phyloP scores from a whole-genome alignment of 2,329 filamentous ascomycete species.

The Monosporascus sp. region DNA sequence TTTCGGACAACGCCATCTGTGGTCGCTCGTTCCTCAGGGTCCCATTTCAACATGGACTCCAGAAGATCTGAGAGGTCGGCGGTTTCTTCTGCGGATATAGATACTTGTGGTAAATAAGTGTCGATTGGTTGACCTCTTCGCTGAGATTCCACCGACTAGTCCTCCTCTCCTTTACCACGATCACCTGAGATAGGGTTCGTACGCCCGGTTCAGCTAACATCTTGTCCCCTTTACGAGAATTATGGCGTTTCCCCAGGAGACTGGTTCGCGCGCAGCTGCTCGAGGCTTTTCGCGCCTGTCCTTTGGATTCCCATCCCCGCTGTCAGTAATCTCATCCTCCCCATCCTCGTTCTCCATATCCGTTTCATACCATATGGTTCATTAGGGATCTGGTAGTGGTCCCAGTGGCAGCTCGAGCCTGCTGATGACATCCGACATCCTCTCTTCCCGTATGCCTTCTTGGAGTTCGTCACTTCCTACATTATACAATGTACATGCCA shows the following conservation, averaged over 20 bases:
- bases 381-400: neutral
- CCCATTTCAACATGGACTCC: neutral
- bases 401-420: neutral
- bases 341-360: neutral
- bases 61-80: neutral
- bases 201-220: neutral
- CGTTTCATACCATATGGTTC: neutral
- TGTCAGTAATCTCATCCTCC: neutral
- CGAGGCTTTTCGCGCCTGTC: neutral
- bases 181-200: neutral
- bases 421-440: neutral
- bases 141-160: neutral
- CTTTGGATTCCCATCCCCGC: neutral
- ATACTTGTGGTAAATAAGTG: neutral
- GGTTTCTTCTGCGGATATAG: neutral
- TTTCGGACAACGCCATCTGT: no score
- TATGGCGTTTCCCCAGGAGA: neutral
- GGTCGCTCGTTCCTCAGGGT: neutral
- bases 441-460: neutral
- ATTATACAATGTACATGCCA: neutral
- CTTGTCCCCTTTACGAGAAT: neutral
- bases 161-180: neutral
- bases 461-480: neutral
- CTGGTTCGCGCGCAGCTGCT: neutral
- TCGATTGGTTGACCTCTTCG: neutral